A percentile compares a stretch with the other conserved stretches of the same genome.
phyloP scores from a whole-genome alignment of 129 eudicot genomes.

The Lactuca sativa region DNA sequence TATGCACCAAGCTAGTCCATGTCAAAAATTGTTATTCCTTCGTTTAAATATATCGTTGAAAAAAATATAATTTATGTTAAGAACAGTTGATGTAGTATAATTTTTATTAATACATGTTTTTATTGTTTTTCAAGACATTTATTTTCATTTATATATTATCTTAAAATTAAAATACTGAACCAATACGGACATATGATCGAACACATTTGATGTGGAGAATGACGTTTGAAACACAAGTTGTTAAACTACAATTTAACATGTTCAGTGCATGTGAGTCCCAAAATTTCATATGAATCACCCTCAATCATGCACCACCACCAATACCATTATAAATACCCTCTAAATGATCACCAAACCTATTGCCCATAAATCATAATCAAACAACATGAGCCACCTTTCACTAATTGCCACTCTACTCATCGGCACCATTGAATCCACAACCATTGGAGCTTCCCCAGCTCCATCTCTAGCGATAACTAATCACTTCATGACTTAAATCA shows the following conservation, averaged over 20 bases:
- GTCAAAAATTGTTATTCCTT: too few species aligned
- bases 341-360: not conserved
- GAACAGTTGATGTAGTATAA: too few species aligned
- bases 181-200: not conserved
- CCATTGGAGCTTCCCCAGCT: not conserved
- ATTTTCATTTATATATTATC: too few species aligned
- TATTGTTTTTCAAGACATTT: too few species aligned
- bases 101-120: too few species aligned
- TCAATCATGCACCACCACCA: not conserved
- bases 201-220: conserved; percentile 5
- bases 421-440: not conserved
- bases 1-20: too few species aligned
- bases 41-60: too few species aligned
- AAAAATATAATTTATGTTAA: too few species aligned
- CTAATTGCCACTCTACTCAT: conserved; percentile 28
- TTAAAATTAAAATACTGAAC: too few species aligned
- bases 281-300: conserved; percentile 12
- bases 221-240: not conserved
- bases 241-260: not conserved
- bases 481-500: not conserved
- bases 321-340: conserved; percentile 3
- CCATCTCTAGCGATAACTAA: conserved; percentile 28
- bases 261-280: conserved; percentile 5
- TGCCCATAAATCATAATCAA: not conserved
- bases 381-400: conserved; percentile 24